Percentiles rank a stretch among this genome's conserved stretches.
phyloP scores from a whole-genome alignment of 2,329 filamentous ascomycete species.

The Penicillium sclerotiorum region DNA sequence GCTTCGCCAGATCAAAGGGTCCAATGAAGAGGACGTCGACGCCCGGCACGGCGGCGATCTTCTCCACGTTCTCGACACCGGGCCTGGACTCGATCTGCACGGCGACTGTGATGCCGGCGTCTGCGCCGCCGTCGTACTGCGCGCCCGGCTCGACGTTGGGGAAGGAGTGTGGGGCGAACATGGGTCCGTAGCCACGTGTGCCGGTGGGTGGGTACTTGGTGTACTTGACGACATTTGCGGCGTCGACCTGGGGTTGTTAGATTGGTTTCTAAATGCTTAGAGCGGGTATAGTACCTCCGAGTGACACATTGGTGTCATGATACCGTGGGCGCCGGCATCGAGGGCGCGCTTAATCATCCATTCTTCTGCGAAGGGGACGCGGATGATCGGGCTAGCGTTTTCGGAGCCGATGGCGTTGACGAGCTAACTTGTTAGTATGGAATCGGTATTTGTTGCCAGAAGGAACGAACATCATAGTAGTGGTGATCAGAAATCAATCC shows the following conservation, averaged over 20 bases:
- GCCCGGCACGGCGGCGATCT: slow-evolving; percentile 46
- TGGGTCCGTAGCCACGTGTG: slow-evolving; percentile 38
- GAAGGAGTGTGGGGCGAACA: slow-evolving; percentile 38
- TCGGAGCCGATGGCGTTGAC: slow-evolving; percentile 40
- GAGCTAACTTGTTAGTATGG: slow-evolving; percentile 27
- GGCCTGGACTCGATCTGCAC: slow-evolving; percentile 48
- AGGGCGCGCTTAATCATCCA: slow-evolving; percentile 47
- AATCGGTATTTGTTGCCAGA: background rate
- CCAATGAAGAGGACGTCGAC: slow-evolving; percentile 47
- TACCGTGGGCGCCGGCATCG: slow-evolving; percentile 40
- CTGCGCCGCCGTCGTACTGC: slow-evolving; percentile 39
- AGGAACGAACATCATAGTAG: slow-evolving; percentile 37
- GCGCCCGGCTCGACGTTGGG: slow-evolving; percentile 25
- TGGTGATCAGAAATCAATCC: slow-evolving; percentile 42
- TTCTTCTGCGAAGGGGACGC: slow-evolving; percentile 38
- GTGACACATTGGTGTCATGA: slow-evolving; percentile 42
- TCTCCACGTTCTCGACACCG: slow-evolving; percentile 48
- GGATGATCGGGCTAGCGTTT: slow-evolving; percentile 38
- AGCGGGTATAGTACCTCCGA: slow-evolving; percentile 23
- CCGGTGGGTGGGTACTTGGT: slow-evolving; percentile 37
- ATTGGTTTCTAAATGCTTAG: background rate
- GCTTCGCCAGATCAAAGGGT: slow-evolving; percentile 43
- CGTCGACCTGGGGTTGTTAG: slow-evolving; percentile 25
- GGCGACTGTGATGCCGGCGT: slow-evolving; percentile 34
- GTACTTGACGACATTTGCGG: slow-evolving; percentile 32